A percentile compares a stretch with the other conserved stretches of the same genome.
phyloP scores from a whole-genome alignment of 371 early-diverging fungal species.

The Mortierella sp. region DNA sequence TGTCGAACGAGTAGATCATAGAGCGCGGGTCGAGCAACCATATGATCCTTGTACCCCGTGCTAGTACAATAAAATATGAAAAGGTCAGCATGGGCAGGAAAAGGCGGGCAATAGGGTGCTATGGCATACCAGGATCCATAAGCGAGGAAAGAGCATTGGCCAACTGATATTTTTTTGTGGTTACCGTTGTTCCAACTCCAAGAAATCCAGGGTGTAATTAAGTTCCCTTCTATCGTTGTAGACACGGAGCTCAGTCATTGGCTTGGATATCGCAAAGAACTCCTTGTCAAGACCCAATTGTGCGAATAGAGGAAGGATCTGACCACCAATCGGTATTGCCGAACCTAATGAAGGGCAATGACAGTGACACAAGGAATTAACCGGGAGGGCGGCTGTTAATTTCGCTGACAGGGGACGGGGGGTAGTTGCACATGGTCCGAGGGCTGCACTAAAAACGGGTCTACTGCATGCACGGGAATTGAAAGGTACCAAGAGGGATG shows the following conservation, averaged over 20 bases:
- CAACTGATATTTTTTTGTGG: too few relatives aligned
- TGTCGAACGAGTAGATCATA: not conserved
- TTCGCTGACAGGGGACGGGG: not conserved
- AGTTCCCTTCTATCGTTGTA: not conserved
- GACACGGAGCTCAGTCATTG: not conserved
- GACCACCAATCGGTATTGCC: not conserved
- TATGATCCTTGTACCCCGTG: not conserved
- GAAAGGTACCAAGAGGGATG: not conserved
- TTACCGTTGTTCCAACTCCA: not conserved
- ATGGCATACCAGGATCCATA: not conserved
- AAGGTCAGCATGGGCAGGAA: not conserved
- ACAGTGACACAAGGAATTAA: not conserved
- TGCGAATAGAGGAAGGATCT: not conserved
- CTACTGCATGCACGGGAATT: not conserved
- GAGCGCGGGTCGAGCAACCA: conserved; percentile 13
- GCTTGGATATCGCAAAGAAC: not conserved
- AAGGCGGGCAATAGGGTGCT: not conserved
- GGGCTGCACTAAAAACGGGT: not conserved
- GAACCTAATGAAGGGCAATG: not conserved
- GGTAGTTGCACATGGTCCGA: not conserved
- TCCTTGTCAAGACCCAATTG: not conserved
- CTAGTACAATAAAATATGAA: not conserved
- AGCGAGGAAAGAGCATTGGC: not conserved
- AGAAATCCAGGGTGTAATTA: not conserved
- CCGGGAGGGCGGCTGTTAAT: not conserved